Base-by-base conservation (phyloP, 1,284 basidiomycete species). In the Rhodotorula sp. region DNA sequence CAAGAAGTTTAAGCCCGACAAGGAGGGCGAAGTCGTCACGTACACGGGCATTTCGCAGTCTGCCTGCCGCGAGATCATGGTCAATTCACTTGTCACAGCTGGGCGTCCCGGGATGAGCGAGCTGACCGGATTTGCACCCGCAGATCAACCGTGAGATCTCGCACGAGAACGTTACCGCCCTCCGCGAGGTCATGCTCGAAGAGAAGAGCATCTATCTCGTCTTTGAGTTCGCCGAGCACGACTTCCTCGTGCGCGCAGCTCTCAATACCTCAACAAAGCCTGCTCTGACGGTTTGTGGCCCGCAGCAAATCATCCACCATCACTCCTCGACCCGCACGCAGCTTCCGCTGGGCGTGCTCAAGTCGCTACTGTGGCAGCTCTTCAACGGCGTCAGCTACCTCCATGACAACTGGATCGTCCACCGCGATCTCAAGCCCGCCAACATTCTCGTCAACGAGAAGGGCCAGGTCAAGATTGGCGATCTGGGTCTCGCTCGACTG, bases 1-100 rank as follows among this genome's bases (percentile, higher is more conserved):
- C 84, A 99, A 99, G 84, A 99, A 99, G 82, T 99, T 99, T 85
- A 99, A 99, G 81, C 95, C 96, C 0, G 97, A 99, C 85, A 98
- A 98, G 81, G 94, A 97, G 83, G 93, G 93, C 48, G 94, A 97
- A 79, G 89, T 75, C 9, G 84, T 90, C 63, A 92, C 91, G 1
- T 99, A 97, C 81, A 97, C 94, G 13, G 97, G 97, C 8, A 96
- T 99, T 79, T 96, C 92, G 79, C 97, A 98, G 84, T 95, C 92
- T 82, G 97, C 95, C 23, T 92, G 95, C 79, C 86, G 93, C 72
- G 96, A 99, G 82, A 99, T 98, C 77, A 92, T 93, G 73, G 92
- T 95, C 76, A 78, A 91, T n/a, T 10, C n/a, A 44, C n/a, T 52
- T 25, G 19, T 49, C 27, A 34, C 34, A 34, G 34, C 41, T 53